Evolutionary conservation across 257 asterid genomes (phyloP), one percentile per base, ranked within the genome.

Genomic region (Mitragyna speciosa): DNA sequence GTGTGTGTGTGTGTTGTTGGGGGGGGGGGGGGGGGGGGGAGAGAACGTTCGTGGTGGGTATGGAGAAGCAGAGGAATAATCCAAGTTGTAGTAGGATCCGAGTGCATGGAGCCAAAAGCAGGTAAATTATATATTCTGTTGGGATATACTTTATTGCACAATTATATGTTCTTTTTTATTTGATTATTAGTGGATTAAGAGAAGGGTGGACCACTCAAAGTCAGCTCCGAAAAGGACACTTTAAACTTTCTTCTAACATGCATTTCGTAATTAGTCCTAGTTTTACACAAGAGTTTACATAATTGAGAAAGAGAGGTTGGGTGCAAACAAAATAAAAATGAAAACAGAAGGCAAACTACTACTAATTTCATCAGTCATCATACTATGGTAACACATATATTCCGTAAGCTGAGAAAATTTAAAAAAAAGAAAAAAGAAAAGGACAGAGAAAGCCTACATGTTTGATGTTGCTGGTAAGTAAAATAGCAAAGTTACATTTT

Each of bases 61-160:
- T 11, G 77, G 41, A 69, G 61, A 47, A 28, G 43, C 64, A 82
- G 84, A 77, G 77, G 97, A 90, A 90, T 86, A 79, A 91, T 84
- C 83, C 90, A 83, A 66, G 84, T 79, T 81, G 89, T 78, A 82
- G 90, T 84, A 93, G 71, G 79, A 86, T 93, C 92, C 98, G 87
- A 89, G 51, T 73, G 94, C 86, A 81, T 87, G 84, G 70, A 75
- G 92, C 91, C 98, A 92, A 93, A 90, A 90, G 82, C 85, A 85
- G 88, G 89, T 89, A 72, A 79, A 84, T 85, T 79, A 68, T 81
- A 69, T 45, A 64, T 76, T 28, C 80, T 52, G 61, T 56, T 78
- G 48, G 71, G 19, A 70, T 69, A 79, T 82, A 65, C 78, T 82
- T 81, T 83, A 82, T 85, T 73, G 82, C 33, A 59, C 64, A 75